A percentile compares a stretch with the other conserved stretches of the same genome.
Conservation (phyloP, 2,329 filamentous ascomycete species). For the Parafenestella ontariensis region DNA sequence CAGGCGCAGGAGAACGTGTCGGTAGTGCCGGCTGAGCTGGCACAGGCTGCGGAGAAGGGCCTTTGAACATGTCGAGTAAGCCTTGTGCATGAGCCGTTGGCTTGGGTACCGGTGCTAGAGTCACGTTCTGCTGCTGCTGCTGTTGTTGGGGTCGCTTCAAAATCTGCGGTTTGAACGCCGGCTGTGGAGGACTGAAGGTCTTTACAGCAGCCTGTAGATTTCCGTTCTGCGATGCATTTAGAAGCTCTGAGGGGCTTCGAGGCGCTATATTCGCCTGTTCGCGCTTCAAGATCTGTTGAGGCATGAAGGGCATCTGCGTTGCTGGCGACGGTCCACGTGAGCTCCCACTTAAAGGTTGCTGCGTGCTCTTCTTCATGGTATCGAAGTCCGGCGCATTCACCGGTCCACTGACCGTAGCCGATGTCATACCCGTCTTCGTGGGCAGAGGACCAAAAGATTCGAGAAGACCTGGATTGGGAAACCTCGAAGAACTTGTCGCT, state of each 20-base stretch:
- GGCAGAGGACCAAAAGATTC: slow-evolving; percentile 25
- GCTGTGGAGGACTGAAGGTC: slow-evolving; percentile 18
- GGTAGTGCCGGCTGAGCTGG: slow-evolving; percentile 8
- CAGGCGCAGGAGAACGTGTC: slow-evolving; percentile 1
- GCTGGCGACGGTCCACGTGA: slow-evolving; percentile 41
- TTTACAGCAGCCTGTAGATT: slow-evolving; percentile 1
- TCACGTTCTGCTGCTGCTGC: slow-evolving; percentile 16
- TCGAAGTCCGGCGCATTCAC: slow-evolving; percentile 53
- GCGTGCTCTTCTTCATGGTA: slow-evolving; percentile 44
- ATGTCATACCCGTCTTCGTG: slow-evolving; percentile 39
- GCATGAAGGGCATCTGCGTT: slow-evolving; percentile 33
- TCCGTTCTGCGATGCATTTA: slow-evolving; percentile 1
- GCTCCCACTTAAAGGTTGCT: slow-evolving; percentile 24
- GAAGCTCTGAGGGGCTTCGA: slow-evolving; percentile 8
- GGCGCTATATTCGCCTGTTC: slow-evolving; percentile 14
- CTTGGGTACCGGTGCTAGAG: slow-evolving; percentile 6
- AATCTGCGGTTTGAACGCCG: slow-evolving; percentile 46
- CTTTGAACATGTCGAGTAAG: slow-evolving; percentile 30
- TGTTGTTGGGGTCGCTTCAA: slow-evolving; percentile 44
- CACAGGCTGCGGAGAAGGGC: slow-evolving; percentile 19
- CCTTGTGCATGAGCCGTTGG: slow-evolving; percentile 28
- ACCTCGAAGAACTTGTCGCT: slow-evolving; percentile 19
- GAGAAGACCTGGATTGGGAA: slow-evolving; percentile 26
- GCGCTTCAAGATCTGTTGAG: slow-evolving; percentile 37
- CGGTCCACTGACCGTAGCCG: slow-evolving; percentile 52